Evolutionary conservation across 2,329 filamentous ascomycete species (phyloP).

Genomic region (Ceratocystis lukuohia): DNA sequence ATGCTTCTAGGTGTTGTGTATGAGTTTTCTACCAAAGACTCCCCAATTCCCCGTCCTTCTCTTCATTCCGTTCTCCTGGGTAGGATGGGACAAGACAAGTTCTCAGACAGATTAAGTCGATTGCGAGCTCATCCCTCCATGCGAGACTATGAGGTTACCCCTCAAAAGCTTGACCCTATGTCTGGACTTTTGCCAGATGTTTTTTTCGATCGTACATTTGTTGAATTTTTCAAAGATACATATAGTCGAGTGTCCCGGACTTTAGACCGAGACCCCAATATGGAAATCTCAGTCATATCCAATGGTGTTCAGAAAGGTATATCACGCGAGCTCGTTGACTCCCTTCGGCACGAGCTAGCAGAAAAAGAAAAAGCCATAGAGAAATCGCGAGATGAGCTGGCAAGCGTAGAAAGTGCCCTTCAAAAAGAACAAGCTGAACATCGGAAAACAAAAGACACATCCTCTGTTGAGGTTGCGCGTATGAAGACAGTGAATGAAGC

Average conservation of each 20-base stretch:
- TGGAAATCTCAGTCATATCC: constrained; percentile 68
- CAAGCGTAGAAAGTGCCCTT: constrained; percentile 26
- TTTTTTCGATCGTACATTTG: constrained; percentile 72
- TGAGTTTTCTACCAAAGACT: constrained; percentile 96
- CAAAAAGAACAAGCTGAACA: constrained; percentile 37
- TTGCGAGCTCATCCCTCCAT: constrained; percentile 66
- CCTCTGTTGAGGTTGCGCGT: constrained; percentile 38
- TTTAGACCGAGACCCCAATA: constrained; percentile 78
- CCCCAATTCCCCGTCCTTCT: constrained; percentile 68
- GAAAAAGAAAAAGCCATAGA: constrained; percentile 42
- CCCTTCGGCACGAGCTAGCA: constrained; percentile 61
- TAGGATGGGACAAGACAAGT: constrained; percentile 72
- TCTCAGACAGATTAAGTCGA: constrained; percentile 66
- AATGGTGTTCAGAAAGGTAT: constrained; percentile 79
- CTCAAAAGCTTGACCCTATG: constrained; percentile 48
- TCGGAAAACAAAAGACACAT: constrained; percentile 33
- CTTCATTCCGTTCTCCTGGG: constrained; percentile 66
- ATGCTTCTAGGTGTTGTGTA: constrained; percentile 79
- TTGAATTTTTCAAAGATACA: constrained; percentile 93
- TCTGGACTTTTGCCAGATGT: constrained; percentile 56
- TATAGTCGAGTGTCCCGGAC: constrained; percentile 73
- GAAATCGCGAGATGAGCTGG: constrained; percentile 14
- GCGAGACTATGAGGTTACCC: constrained; percentile 77
- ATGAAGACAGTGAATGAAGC: constrained; percentile 57
- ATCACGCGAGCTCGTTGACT: constrained; percentile 85